These are phyloP conservation scores for Quercus berberidifolia DNA, from an alignment of 306 rosid species.

Conservation along the genomic window DNA sequence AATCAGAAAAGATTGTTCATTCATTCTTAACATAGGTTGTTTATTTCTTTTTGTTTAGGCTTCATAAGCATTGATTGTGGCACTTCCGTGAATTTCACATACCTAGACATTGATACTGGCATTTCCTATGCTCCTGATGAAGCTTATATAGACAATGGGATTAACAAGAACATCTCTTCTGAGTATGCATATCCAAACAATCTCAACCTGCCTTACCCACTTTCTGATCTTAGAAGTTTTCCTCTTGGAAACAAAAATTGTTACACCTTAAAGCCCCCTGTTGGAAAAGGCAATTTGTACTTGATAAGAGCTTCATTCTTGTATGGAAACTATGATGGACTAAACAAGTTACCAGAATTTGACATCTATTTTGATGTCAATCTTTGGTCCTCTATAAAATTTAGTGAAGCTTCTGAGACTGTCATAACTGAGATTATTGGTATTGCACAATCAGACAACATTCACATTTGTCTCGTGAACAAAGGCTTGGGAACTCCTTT, in stretches of 20 bases:
- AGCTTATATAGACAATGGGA: slow-evolving; percentile 40
- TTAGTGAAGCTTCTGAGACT: slow-evolving; percentile 42
- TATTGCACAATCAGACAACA: slow-evolving; percentile 25
- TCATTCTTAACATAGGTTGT: too few relatives aligned
- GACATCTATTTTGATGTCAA: slow-evolving; percentile 53
- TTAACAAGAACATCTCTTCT: slow-evolving; percentile 48
- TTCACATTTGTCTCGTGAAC: slow-evolving; percentile 54
- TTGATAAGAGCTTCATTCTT: slow-evolving; percentile 58
- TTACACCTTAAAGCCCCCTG: slow-evolving; percentile 30
- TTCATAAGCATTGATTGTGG: slow-evolving; percentile 78
- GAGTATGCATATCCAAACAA: slow-evolving; percentile 45
- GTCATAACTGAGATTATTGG: slow-evolving; percentile 45
- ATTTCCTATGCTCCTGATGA: slow-evolving; percentile 45
- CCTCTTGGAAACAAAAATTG: slow-evolving; percentile 57
- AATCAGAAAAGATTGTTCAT: too few relatives aligned
- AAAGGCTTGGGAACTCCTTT: slow-evolving; percentile 67
- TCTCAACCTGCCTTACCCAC: slow-evolving; percentile 42
- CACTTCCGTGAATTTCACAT: slow-evolving; percentile 24
- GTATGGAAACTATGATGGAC: slow-evolving; percentile 69
- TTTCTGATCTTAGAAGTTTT: slow-evolving; percentile 61
- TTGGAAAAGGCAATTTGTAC: slow-evolving; percentile 24
- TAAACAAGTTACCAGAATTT: slow-evolving; percentile 48
- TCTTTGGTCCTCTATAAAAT: slow-evolving; percentile 51
- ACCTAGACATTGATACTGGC: slow-evolving; percentile 33
- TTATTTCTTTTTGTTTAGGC: slow-evolving; percentile 28